Conservation (phyloP, 257 asterid species). For the Primulina tabacum region DNA sequence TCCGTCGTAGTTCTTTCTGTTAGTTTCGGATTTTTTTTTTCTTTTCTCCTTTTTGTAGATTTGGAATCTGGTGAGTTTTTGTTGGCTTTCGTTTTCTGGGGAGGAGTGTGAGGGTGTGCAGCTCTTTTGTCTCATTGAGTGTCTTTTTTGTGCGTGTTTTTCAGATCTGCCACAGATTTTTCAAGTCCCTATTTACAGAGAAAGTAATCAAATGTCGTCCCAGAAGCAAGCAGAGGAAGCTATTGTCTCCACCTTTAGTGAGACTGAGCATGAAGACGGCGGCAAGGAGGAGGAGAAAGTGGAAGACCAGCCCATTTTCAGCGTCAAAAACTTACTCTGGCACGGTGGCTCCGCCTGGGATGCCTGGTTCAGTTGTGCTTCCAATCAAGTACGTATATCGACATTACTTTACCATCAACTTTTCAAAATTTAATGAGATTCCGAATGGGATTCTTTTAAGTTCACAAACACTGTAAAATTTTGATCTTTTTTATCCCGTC, state of each 20-base stretch:
- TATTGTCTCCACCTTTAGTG: conserved; percentile 42
- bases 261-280: conserved; percentile 37
- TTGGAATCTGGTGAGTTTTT: conserved; percentile 25
- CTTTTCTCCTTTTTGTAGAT: neutral
- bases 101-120: neutral
- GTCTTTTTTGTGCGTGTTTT: conserved; percentile 1
- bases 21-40: neutral
- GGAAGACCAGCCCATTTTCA: conserved; percentile 34
- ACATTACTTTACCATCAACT: neutral
- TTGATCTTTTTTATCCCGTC: neutral
- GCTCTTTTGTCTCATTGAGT: conserved; percentile 28
- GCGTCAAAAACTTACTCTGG: conserved; percentile 61
- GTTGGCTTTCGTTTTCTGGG: conserved; percentile 33
- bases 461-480: neutral
- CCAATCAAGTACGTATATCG: conserved; percentile 59
- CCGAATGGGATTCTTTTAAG: neutral
- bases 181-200: neutral
- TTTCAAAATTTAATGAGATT: neutral
- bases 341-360: conserved; percentile 90
- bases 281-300: conserved; percentile 31
- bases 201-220: conserved; percentile 43
- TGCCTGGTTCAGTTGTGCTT: conserved; percentile 94
- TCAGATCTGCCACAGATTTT: conserved; percentile 23
- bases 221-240: conserved; percentile 80
- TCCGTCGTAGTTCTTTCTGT: neutral